Evolutionary conservation across 1,284 basidiomycete species (phyloP), one percentile per base, ranked within the genome.

Genomic region (Coniferiporia weirii): DNA sequence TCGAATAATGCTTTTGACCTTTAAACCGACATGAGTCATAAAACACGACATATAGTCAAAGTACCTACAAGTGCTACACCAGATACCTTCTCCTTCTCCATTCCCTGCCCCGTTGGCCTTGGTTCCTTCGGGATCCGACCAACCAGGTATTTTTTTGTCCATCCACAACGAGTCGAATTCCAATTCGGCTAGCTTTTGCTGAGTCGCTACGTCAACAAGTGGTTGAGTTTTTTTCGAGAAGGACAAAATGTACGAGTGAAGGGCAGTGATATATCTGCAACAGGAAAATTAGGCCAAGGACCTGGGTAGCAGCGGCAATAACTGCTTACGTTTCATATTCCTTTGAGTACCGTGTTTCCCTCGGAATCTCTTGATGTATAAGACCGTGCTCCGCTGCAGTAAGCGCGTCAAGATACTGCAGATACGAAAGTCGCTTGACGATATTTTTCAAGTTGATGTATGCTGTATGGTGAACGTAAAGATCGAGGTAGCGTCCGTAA

Each of bases 1-100:
- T 99, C 12, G 95, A 85, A 72, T 98, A 99, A 63, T 82, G 79
- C 69, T 95, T 95, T 72, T 95, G 91, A 70, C 95, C 93, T 95
- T 58, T 19, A 54, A 61, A 32, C n/a, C 48, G 12, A 56, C 47
- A 7, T 47, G 52, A 64, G 59, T 22, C 34, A 47, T 8, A 45
- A 54, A 43, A 52, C 49, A 40, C 27, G 48, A 19, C 48, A 27
- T 62, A 58, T 63, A 49, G 63, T 12, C 59, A 59, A 12, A 59
- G 38, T 56, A 81, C 93, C 75, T 75, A 94, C 95, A 99, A 56
- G 94, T 92, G 51, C 87, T 79, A 78, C 97, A 99, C 96, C 96
- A 99, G 59, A 98, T 93, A 1, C 93, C 93, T 27, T 79, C 76
- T 8, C 69, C 73, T 49, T 76, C 76, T 22, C 74, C 78, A 65